phyloP scores from a whole-genome alignment of 345 rosid species.

The Barbarea vulgaris region DNA sequence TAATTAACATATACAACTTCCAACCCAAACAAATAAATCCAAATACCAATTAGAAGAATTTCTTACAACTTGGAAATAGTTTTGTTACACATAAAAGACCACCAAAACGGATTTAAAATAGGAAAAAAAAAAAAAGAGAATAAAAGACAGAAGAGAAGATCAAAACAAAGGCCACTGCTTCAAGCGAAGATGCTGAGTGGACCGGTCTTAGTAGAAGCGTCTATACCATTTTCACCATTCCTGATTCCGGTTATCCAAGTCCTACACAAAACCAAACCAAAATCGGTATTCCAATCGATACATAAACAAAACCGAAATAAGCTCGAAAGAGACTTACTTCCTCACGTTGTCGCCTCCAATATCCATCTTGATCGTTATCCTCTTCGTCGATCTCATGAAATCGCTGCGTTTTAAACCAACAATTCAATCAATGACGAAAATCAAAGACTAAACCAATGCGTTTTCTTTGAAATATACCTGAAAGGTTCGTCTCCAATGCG shows the following conservation, averaged over 20 bases:
- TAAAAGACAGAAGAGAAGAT: constrained; percentile 1
- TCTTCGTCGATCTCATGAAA: constrained; percentile 63
- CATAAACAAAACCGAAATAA: background rate
- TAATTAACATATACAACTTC: constrained; percentile 28
- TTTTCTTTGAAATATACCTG: constrained; percentile 55
- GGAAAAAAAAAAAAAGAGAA: background rate
- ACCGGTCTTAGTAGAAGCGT: constrained; percentile 64
- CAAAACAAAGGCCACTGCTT: constrained; percentile 13
- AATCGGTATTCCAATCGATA: constrained; percentile 4
- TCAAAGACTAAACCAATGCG: background rate
- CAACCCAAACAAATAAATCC: constrained; percentile 18
- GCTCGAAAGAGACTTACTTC: constrained; percentile 52
- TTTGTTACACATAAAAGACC: constrained; percentile 25
- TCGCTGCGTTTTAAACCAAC: constrained; percentile 51
- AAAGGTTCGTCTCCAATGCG: constrained; percentile 80
- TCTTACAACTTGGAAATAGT: constrained; percentile 15
- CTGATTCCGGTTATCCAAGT: constrained; percentile 64
- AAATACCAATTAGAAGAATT: constrained; percentile 12
- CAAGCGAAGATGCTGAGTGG: constrained; percentile 77
- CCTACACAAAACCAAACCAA: constrained; percentile 50
- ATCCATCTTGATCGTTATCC: constrained; percentile 72
- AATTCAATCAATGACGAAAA: background rate
- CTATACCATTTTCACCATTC: constrained; percentile 61
- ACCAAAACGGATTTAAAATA: background rate
- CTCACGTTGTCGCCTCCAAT: constrained; percentile 47